A percentile compares a stretch with the other conserved stretches of the same genome.
These are phyloP conservation scores for Entomortierella parvispora DNA, from an alignment of 192 early-diverging fungal species.

Conservation along the genomic window DNA sequence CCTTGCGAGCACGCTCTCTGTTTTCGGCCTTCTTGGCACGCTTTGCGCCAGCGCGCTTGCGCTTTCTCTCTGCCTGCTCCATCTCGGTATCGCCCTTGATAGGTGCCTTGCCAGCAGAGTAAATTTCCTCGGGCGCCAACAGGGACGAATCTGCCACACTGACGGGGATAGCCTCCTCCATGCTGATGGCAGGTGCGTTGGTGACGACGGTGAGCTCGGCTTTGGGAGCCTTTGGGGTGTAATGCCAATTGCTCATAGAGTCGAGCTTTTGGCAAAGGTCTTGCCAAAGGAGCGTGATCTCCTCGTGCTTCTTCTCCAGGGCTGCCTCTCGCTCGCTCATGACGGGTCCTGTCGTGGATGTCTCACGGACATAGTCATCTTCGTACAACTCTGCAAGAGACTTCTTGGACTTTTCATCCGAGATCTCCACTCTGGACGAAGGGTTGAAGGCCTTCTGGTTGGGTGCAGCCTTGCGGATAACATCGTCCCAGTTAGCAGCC, in stretches of 20 bases:
- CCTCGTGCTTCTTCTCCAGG: slow-evolving; percentile 80
- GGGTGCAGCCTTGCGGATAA: slow-evolving; percentile 88
- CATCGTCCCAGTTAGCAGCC: slow-evolving; percentile 92
- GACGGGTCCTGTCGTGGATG: slow-evolving; percentile 52
- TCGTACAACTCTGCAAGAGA: slow-evolving; percentile 94
- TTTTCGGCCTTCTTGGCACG: slow-evolving; percentile 68
- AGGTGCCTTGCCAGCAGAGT: slow-evolving; percentile 77
- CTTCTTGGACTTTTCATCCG: slow-evolving; percentile 87
- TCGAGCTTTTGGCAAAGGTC: slow-evolving; percentile 88
- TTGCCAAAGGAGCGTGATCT: slow-evolving; percentile 81
- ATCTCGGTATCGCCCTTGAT: slow-evolving; percentile 85
- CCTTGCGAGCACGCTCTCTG: slow-evolving; percentile 65
- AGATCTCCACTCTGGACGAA: slow-evolving; percentile 80
- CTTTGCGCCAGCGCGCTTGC: slow-evolving; percentile 74
- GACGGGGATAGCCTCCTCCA: slow-evolving; percentile 96
- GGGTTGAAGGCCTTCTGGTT: slow-evolving; percentile 76
- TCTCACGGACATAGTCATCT: slow-evolving; percentile 82
- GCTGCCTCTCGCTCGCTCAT: slow-evolving; percentile 82
- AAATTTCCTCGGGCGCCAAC: slow-evolving; percentile 92
- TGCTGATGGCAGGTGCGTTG: slow-evolving; percentile 85
- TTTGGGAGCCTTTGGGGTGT: slow-evolving; percentile 81
- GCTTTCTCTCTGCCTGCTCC: slow-evolving; percentile 79
- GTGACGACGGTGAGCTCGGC: slow-evolving; percentile 82
- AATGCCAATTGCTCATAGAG: slow-evolving; percentile 95
- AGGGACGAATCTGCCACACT: slow-evolving; percentile 83